These are phyloP conservation scores for Glebionis coronaria DNA, from an alignment of 129 eudicot genomes.

Conservation along the genomic window DNA sequence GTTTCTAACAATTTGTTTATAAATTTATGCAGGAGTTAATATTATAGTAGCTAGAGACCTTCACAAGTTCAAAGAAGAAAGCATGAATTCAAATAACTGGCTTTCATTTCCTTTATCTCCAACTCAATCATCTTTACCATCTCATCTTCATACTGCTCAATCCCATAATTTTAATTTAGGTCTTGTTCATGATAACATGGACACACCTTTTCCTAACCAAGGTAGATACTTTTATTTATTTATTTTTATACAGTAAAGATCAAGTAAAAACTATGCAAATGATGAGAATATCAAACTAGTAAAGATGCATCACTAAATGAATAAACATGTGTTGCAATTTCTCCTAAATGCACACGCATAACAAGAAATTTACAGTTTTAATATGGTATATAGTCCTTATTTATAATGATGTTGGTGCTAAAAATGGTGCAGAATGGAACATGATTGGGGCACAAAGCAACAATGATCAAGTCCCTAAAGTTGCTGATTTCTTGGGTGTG, in stretches of 20 bases:
- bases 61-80: conserved; percentile 19
- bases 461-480: conserved; percentile 73
- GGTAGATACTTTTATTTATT: conserved; percentile 33
- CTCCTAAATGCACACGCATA: too few species aligned
- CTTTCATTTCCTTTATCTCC: conserved; percentile 95
- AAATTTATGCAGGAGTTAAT: conserved; percentile 43
- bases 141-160: conserved; percentile 56
- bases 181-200: conserved; percentile 64
- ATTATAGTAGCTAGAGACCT: not conserved
- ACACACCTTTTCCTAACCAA: conserved; percentile 77
- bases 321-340: too few species aligned
- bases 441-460: conserved; percentile 65
- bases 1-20: conserved; percentile 17
- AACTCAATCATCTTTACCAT: conserved; percentile 57
- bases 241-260: not conserved
- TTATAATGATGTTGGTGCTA: not conserved
- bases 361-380: not conserved
- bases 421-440: conserved; percentile 69
- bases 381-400: not conserved
- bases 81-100: conserved; percentile 98
- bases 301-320: too few species aligned
- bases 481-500: conserved; percentile 93
- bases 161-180: conserved; percentile 85
- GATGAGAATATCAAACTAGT: too few species aligned
- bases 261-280: too few species aligned